Evolutionary conservation across 495 filamentous ascomycete species (phyloP), one percentile per base, ranked within the genome.

Genomic region (Clohesyomyces aquaticus): DNA sequence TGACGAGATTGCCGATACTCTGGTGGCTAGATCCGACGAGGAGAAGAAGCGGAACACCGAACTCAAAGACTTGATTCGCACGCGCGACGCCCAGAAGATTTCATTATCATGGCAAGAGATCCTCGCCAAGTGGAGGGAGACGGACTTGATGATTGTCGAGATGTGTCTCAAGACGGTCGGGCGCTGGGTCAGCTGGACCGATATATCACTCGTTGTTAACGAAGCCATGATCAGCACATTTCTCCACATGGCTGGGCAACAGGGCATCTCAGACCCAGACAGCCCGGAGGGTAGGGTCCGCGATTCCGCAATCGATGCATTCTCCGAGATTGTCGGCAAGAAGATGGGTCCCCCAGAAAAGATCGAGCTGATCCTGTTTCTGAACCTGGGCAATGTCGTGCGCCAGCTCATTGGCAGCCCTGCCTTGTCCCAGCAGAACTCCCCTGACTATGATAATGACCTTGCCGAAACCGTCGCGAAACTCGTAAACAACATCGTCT

Each of bases 151-250:
- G 21, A 81, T 98, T 61, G 81, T 94, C 21, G 91, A 96, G 76
- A 85, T 92, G 81, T 92, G 87, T 64, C 81, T 99, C 27, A 91
- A 87, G 76, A 86, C 90, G 12, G 85, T 98, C 49, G 91, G 91
- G 19, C 89, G 90, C 72, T 99, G 95, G 95, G 92, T 96, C 48
- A 91, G 90, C 80, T 99, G 94, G 94, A 93, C 93, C 61, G 95
- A 98, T 67, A 97, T 99, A 66, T 87, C 87, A 19, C 80, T 99
- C 41, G 85, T 98, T 46, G 89, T 98, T 64, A 94, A 96, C 73
- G 85, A 93, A 67, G 83, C 86, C 42, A 90, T 95, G 79, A 81
- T 97, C 65, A 86, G 82, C 68, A 80, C 91, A 51, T 83, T 99
- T 58, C 88, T 96, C 75, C 87, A 93, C 49, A 71, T 78, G 42